Percentiles rank a stretch among this genome's conserved stretches.
Conservation (phyloP, 306 rosid genomes). For the Trifolium repens region DNA sequence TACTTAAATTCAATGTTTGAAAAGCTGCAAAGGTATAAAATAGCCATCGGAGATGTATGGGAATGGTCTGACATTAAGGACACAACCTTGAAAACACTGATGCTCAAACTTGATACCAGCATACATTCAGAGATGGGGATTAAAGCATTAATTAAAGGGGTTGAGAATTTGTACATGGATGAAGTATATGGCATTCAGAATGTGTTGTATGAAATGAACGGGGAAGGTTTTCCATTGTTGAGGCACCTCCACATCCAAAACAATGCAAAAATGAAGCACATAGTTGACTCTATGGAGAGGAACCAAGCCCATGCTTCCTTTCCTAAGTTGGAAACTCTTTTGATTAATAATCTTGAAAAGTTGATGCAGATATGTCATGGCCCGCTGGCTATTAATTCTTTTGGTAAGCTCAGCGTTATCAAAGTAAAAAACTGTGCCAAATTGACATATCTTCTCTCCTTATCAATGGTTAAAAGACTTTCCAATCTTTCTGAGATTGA, state of each 20-base stretch:
- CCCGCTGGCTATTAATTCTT: too few relatives aligned
- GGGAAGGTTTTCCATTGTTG: constrained; percentile 12
- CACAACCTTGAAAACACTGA: neutral
- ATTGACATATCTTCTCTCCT: too few relatives aligned
- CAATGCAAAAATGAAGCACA: neutral
- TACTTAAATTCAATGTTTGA: neutral
- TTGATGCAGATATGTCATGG: too few relatives aligned
- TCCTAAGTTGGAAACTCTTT: neutral
- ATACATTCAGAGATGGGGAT: neutral
- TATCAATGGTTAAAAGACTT: too few relatives aligned
- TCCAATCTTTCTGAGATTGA: too few relatives aligned
- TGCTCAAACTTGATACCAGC: constrained; percentile 11
- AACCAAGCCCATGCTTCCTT: neutral
- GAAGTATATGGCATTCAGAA: constrained; percentile 9
- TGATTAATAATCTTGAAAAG: neutral
- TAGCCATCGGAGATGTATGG: constrained; percentile 11
- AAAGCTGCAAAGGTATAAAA: neutral
- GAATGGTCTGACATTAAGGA: neutral
- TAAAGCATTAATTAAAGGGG: constrained; percentile 7
- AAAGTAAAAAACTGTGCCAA: too few relatives aligned
- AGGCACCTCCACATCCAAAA: constrained; percentile 5
- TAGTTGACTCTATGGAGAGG: neutral
- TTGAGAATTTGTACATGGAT: constrained; percentile 18
- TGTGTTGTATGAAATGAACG: neutral
- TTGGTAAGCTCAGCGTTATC: too few relatives aligned